Evolutionary conservation across 78 protist species (phyloP).

Genomic region (Cyanophora paradoxa): DNA sequence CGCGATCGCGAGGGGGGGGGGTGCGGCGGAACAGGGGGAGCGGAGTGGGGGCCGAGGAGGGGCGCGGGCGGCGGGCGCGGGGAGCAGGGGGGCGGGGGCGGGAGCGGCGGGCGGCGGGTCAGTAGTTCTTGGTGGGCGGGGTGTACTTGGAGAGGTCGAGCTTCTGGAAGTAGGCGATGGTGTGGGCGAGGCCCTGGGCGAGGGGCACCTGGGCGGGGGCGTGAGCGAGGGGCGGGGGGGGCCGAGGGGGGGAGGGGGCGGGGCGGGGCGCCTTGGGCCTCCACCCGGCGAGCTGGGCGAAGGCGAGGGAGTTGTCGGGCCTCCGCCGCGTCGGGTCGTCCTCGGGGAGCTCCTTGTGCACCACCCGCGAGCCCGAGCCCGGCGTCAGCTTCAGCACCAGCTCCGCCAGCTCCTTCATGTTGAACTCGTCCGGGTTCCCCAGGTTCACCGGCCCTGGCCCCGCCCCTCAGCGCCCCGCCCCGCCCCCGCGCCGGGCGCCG

Average conservation of each 20-base stretch:
- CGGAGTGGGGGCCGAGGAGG: background rate
- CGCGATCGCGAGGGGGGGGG: background rate
- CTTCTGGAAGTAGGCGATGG: slow-evolving; percentile 23
- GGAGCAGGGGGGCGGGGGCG: too few species aligned
- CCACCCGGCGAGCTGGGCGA: slow-evolving; percentile 14
- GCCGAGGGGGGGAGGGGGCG: background rate
- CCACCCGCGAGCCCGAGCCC: slow-evolving; percentile 13
- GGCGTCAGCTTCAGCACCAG: background rate
- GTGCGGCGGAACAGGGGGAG: background rate
- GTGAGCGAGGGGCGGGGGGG: background rate
- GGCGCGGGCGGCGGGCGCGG: background rate
- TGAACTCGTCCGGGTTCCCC: slow-evolving; percentile 76
- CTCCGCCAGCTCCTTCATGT: slow-evolving; percentile 54
- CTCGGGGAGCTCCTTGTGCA: background rate
- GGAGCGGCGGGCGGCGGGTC: too few species aligned
- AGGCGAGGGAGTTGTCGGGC: slow-evolving; percentile 49
- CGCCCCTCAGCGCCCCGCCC: too few species aligned
- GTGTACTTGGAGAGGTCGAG: background rate
- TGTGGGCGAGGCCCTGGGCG: slow-evolving; percentile 24
- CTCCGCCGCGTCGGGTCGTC: slow-evolving; percentile 60
- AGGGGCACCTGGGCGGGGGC: slow-evolving; percentile 34
- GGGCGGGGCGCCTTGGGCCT: too few species aligned
- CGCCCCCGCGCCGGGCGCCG: too few species aligned
- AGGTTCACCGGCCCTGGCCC: slow-evolving; percentile 62
- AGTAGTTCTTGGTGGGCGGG: slow-evolving; percentile 9